phyloP scores from a whole-genome alignment of 106 monocot species.

The Dioscorea zingiberensis region DNA sequence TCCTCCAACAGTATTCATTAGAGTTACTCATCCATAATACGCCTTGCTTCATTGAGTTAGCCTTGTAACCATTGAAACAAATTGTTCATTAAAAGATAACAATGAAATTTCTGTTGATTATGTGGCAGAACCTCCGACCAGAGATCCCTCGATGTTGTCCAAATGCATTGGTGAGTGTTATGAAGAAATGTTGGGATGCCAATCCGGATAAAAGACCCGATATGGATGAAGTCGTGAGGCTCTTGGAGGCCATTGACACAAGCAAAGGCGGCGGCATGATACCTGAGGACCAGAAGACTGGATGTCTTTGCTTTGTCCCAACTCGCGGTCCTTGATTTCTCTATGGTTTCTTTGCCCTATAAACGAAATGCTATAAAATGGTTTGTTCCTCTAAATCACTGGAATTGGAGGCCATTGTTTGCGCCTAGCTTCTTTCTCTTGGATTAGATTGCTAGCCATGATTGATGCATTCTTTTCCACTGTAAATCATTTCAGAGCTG shows the following conservation, averaged over 20 bases:
- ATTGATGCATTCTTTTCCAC: too few relatives aligned
- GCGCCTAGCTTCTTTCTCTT: too few relatives aligned
- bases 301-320: constrained; percentile 35
- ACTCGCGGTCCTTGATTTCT: constrained; percentile 31
- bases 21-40: too few relatives aligned
- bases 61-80: too few relatives aligned
- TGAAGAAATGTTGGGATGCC: constrained; percentile 62
- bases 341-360: background rate
- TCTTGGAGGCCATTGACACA: constrained; percentile 52
- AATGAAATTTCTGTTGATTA: background rate
- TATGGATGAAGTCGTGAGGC: constrained; percentile 59
- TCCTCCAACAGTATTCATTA: too few relatives aligned
- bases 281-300: constrained; percentile 38
- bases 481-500: too few relatives aligned
- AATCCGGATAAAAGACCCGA: constrained; percentile 54
- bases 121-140: constrained; percentile 50
- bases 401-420: too few relatives aligned
- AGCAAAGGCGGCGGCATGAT: constrained; percentile 70
- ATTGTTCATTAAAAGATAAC: background rate
- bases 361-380: too few relatives aligned
- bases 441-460: too few relatives aligned
- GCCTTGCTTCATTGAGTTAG: too few relatives aligned
- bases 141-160: constrained; percentile 70
- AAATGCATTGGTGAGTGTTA: constrained; percentile 36
- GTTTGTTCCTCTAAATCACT: too few relatives aligned